Evolutionary conservation across 371 early-diverging fungal genomes (phyloP).

Genomic region (Haplosporangium sp.): DNA sequence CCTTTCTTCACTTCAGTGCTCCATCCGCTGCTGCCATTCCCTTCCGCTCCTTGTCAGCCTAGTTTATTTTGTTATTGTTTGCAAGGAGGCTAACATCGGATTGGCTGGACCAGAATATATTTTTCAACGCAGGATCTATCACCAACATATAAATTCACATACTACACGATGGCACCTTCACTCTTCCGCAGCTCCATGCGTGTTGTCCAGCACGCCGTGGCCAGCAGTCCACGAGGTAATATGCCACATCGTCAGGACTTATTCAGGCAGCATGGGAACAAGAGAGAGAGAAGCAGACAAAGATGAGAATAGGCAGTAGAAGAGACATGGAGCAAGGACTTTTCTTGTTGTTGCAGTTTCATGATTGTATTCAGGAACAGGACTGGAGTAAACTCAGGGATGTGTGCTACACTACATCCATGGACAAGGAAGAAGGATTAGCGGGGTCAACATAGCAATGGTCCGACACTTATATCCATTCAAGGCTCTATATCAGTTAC

Average conservation of each 20-base stretch:
- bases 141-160: not conserved
- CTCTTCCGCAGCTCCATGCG: slow-evolving; percentile 50
- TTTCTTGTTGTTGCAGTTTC: too few relatives aligned
- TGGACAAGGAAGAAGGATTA: too few relatives aligned
- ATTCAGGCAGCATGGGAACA: not conserved
- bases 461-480: too few relatives aligned
- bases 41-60: not conserved
- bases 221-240: slow-evolving; percentile 43
- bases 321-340: too few relatives aligned
- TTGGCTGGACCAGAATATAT: too few relatives aligned
- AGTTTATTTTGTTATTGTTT: too few relatives aligned
- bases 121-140: not conserved
- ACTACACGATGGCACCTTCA: slow-evolving; percentile 34
- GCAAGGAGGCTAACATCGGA: too few relatives aligned
- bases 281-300: not conserved
- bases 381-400: too few relatives aligned
- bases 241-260: not conserved
- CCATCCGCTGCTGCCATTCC: not conserved
- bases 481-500: too few relatives aligned
- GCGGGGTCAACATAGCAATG: too few relatives aligned
- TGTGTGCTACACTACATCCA: too few relatives aligned
- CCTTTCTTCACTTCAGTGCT: not conserved
- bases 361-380: too few relatives aligned
- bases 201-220: slow-evolving; percentile 32
- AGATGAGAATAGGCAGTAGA: not conserved